Evolutionary conservation across 2,329 filamentous ascomycete species (phyloP).

Genomic region (Exserohilum turcica): DNA sequence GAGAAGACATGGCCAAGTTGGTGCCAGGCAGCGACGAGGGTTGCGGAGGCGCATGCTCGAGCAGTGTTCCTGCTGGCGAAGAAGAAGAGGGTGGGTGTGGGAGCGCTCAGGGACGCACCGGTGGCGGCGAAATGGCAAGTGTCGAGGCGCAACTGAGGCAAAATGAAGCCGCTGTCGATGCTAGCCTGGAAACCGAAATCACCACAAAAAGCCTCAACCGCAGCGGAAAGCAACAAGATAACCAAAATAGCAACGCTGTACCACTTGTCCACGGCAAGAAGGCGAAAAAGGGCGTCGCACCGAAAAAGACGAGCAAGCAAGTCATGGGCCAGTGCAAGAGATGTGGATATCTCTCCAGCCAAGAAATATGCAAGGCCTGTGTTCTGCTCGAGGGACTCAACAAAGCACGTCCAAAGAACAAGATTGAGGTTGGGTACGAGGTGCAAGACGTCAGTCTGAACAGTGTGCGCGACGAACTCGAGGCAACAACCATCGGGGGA

Average conservation of each 20-base stretch:
- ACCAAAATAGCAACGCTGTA: constrained; percentile 22
- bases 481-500: constrained; percentile 26
- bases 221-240: constrained; percentile 49
- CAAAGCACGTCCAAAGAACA: constrained; percentile 62
- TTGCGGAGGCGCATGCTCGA: constrained; percentile 39
- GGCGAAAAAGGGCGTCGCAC: constrained; percentile 25
- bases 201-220: constrained; percentile 37
- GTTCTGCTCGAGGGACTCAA: constrained; percentile 88
- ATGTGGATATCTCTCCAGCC: constrained; percentile 95
- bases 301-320: constrained; percentile 59
- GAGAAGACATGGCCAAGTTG: constrained; percentile 93
- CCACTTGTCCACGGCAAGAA: constrained; percentile 26
- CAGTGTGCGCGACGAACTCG: constrained; percentile 29
- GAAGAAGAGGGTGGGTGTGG: constrained; percentile 76
- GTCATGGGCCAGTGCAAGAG: constrained; percentile 81
- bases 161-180: constrained; percentile 63
- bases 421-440: constrained; percentile 39
- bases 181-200: constrained; percentile 70
- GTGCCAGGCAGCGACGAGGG: constrained; percentile 62
- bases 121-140: constrained; percentile 77
- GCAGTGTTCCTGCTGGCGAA: constrained; percentile 50
- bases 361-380: constrained; percentile 92
- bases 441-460: constrained; percentile 28
- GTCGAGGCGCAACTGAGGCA: constrained; percentile 76
- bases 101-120: constrained; percentile 67